A percentile compares a stretch with the other conserved stretches of the same genome.
Conservation (phyloP, 306 rosid species). For the Inga leiocalycina region DNA sequence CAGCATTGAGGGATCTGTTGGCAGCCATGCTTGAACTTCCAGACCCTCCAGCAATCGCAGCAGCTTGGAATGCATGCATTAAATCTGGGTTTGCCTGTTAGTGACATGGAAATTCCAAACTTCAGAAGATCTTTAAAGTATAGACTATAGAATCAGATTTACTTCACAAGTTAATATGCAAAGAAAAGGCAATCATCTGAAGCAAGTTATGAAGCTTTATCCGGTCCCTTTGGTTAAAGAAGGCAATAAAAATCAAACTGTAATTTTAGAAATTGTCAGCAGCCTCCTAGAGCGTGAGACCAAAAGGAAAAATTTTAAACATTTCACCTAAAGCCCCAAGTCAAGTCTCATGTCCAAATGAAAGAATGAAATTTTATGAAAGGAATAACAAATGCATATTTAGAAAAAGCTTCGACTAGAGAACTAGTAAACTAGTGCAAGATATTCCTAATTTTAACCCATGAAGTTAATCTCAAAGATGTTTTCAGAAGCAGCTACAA, state of each 20-base stretch:
- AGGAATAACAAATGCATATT: not conserved
- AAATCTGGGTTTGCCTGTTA: conserved; percentile 85
- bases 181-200: not conserved
- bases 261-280: not conserved
- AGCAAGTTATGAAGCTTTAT: not conserved
- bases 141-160: not conserved
- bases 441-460: not conserved
- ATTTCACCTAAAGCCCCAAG: not conserved
- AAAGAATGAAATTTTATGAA: conserved; percentile 9
- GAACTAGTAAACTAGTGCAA: not conserved
- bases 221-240: not conserved
- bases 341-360: not conserved
- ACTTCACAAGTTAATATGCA: not conserved
- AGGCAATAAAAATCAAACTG: not conserved
- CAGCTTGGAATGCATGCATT: conserved; percentile 95
- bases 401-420: not conserved
- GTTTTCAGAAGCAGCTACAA: not conserved
- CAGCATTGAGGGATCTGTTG: conserved; percentile 83
- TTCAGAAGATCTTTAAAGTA: conserved; percentile 11
- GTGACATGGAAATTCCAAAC: conserved; percentile 7
- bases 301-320: not conserved
- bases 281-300: not conserved
- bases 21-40: conserved; percentile 68
- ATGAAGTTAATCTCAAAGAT: not conserved
- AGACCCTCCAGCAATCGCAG: conserved; percentile 79